A percentile compares a stretch with the other conserved stretches of the same genome.
phyloP scores from a whole-genome alignment of 768 basidiomycete genomes.

The Kondoa subrosea region DNA sequence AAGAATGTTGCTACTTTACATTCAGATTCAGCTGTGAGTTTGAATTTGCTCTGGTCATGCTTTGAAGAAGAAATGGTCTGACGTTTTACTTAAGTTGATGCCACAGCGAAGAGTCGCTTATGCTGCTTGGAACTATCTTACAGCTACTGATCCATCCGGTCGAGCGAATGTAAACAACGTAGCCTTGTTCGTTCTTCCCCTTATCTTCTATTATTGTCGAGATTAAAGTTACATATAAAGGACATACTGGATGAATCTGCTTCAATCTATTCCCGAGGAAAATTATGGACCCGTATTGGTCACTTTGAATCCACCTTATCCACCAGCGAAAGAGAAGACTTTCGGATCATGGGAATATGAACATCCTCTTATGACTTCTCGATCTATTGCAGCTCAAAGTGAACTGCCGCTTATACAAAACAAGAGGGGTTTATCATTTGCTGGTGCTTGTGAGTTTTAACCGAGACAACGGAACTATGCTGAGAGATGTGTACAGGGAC shows the following conservation, averaged over 20 bases:
- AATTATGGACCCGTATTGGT: slow-evolving; percentile 49
- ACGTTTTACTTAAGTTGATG: slow-evolving; percentile 42
- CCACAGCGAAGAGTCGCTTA: slow-evolving; percentile 46
- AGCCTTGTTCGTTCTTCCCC: slow-evolving; percentile 40
- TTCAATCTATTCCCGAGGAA: slow-evolving; percentile 48
- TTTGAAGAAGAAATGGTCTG: not conserved
- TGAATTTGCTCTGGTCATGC: not conserved
- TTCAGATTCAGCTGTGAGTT: slow-evolving; percentile 44
- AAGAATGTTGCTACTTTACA: slow-evolving; percentile 53
- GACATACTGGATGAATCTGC: slow-evolving; percentile 54
- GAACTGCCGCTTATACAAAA: slow-evolving; percentile 47
- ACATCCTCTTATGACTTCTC: slow-evolving; percentile 49
- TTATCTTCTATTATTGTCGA: not conserved
- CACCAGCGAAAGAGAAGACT: slow-evolving; percentile 39
- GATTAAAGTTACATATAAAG: slow-evolving; percentile 18
- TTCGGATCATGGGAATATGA: slow-evolving; percentile 46
- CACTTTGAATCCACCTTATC: slow-evolving; percentile 56
- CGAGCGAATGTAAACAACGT: slow-evolving; percentile 44
- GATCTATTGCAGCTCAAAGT: slow-evolving; percentile 44
- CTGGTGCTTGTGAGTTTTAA: slow-evolving; percentile 42
- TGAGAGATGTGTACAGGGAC: slow-evolving; percentile 30
- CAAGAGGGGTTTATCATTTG: slow-evolving; percentile 46
- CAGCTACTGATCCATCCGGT: slow-evolving; percentile 35
- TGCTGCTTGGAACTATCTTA: slow-evolving; percentile 70
- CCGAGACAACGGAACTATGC: not conserved